These are phyloP conservation scores for Aquilaria malaccensis DNA, from an alignment of 345 rosid species.

Conservation along the genomic window DNA sequence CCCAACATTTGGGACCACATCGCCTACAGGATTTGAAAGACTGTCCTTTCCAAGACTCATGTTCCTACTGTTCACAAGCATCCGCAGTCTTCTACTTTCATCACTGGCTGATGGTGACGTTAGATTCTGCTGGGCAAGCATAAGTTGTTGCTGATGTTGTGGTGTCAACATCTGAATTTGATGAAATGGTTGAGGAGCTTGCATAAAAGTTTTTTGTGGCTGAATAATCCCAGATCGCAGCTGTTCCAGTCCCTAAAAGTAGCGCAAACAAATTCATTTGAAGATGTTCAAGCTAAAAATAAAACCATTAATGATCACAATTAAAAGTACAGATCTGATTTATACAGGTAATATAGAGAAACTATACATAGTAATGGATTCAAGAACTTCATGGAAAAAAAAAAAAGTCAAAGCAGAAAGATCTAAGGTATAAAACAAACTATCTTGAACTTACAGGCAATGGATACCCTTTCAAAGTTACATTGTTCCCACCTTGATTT, in stretches of 20 bases:
- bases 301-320: no score
- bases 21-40: slow-evolving; percentile 24
- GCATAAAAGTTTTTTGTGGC: slow-evolving; percentile 39
- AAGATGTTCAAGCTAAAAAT: no score
- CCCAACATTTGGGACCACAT: slow-evolving; percentile 31
- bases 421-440: no score
- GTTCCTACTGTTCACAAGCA: slow-evolving; percentile 37
- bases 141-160: slow-evolving; percentile 33
- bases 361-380: no score
- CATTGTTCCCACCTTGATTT: no score
- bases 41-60: slow-evolving; percentile 35
- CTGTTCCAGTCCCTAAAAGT: slow-evolving; percentile 46
- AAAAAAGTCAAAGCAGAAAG: no score
- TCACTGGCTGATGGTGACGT: slow-evolving; percentile 37
- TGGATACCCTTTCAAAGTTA: no score
- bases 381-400: no score
- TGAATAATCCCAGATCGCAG: slow-evolving; percentile 38
- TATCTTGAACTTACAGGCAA: no score
- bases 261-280: no score
- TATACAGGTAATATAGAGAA: no score
- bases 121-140: slow-evolving; percentile 48
- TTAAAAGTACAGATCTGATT: no score
- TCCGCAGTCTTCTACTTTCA: slow-evolving; percentile 41
- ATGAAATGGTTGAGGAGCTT: slow-evolving; percentile 34
- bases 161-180: slow-evolving; percentile 25